Evolutionary conservation across 2,329 filamentous ascomycete species (phyloP).

Genomic region (Botrytis hyacinthi): DNA sequence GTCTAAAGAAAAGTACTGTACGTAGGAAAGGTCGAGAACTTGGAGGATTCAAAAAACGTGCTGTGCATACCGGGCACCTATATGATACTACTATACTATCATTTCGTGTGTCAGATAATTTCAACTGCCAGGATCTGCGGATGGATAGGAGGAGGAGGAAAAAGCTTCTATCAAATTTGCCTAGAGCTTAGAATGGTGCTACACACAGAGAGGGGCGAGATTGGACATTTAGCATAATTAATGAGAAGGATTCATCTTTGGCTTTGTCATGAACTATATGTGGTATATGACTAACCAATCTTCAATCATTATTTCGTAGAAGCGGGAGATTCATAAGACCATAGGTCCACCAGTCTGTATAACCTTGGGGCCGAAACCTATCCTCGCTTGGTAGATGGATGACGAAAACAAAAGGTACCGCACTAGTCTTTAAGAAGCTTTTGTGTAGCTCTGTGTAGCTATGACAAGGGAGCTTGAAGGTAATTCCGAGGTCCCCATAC

Average conservation of each 20-base stretch:
- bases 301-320: not conserved
- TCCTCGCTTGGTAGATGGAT: constrained; percentile 4
- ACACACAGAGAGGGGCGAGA: constrained; percentile 15
- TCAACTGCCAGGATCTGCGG: constrained; percentile 19
- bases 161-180: constrained; percentile 13
- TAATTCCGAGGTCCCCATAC: not conserved
- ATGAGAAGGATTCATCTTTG: constrained; percentile 17
- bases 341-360: not conserved
- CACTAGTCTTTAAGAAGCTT: not conserved
- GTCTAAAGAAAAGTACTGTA: constrained; percentile 9
- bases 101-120: constrained; percentile 14
- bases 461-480: not conserved
- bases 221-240: constrained; percentile 5
- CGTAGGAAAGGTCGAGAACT: constrained; percentile 14
- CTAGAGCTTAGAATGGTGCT: constrained; percentile 19
- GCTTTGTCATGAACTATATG: constrained; percentile 21
- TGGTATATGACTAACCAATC: constrained; percentile 13
- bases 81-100: constrained; percentile 12
- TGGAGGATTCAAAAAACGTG: constrained; percentile 18
- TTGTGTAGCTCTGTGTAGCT: not conserved
- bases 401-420: constrained; percentile 9
- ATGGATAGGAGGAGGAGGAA: constrained; percentile 10
- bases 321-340: not conserved
- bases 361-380: constrained; percentile 15
- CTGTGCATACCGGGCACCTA: not conserved